A percentile compares a stretch with the other conserved stretches of the same genome.
Evolutionary conservation across 768 basidiomycete genomes (phyloP).

Genomic region (Suillus discolor): DNA sequence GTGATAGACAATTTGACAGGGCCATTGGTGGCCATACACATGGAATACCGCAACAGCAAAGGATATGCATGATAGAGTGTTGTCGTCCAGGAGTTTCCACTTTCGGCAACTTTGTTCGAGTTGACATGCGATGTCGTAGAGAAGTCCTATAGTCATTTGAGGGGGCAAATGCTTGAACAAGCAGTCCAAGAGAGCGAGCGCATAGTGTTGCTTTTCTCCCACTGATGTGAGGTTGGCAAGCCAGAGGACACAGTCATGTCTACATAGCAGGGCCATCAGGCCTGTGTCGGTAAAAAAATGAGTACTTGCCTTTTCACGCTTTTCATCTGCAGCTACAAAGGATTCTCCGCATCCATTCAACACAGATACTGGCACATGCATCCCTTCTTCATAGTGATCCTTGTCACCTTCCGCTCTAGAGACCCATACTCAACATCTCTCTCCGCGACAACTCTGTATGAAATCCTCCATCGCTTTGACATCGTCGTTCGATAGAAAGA

Average conservation of each 20-base stretch:
- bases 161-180: slow-evolving; percentile 22
- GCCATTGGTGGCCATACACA: slow-evolving; percentile 37
- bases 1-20: slow-evolving; percentile 38
- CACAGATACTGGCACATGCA: slow-evolving; percentile 30
- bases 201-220: slow-evolving; percentile 23
- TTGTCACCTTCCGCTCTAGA: background rate
- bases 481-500: slow-evolving; percentile 24
- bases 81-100: background rate
- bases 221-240: slow-evolving; percentile 21
- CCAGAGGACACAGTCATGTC: slow-evolving; percentile 21
- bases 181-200: slow-evolving; percentile 18
- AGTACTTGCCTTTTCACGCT: slow-evolving; percentile 20
- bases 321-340: slow-evolving; percentile 24
- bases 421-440: background rate
- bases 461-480: slow-evolving; percentile 21
- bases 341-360: slow-evolving; percentile 36
- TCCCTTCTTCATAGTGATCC: slow-evolving; percentile 20
- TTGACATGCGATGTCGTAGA: slow-evolving; percentile 30
- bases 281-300: slow-evolving; percentile 21
- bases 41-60: slow-evolving; percentile 38
- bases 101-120: slow-evolving; percentile 21
- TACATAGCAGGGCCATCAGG: slow-evolving; percentile 18
- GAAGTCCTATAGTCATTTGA: slow-evolving; percentile 15
- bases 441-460: background rate
- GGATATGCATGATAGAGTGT: slow-evolving; percentile 11